These are phyloP conservation scores for Auxenochlorella pyrenoidosa DNA, from an alignment of 139 green algal genomes.

Conservation along the genomic window DNA sequence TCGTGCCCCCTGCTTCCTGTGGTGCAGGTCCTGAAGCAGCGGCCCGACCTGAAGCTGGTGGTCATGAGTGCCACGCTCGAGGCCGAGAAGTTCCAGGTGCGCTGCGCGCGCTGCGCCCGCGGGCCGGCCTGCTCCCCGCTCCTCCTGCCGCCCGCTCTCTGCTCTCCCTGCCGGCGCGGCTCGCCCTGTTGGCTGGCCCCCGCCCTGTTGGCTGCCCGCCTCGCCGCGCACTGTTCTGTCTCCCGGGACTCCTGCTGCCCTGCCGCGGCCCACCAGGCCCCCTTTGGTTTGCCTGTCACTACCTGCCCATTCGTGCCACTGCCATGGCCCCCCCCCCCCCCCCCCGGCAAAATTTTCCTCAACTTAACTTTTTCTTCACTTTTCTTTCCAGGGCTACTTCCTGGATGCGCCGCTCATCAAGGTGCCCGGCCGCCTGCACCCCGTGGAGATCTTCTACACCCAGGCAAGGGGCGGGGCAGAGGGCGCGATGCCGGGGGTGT, in stretches of 20 bases:
- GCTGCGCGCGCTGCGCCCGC: neutral
- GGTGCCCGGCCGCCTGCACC: constrained; percentile 96
- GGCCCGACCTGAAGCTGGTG: constrained; percentile 96
- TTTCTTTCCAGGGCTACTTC: constrained; percentile 81
- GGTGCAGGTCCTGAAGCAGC: constrained; percentile 82
- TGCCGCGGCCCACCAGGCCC: no score
- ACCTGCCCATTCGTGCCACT: no score
- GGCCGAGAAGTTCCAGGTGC: constrained; percentile 98
- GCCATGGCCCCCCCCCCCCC: no score
- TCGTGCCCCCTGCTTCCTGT: neutral
- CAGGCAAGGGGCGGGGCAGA: constrained; percentile 43
- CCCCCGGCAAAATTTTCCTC: no score
- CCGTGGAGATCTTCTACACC: constrained; percentile 99
- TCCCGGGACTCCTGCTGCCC: no score
- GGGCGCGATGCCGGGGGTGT: no score
- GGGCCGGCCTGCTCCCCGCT: neutral
- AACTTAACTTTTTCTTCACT: no score
- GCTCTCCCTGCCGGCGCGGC: no score
- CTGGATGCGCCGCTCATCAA: constrained; percentile 96
- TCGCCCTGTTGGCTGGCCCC: neutral
- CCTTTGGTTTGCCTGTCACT: no score
- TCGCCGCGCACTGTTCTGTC: no score
- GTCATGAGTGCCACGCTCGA: constrained; percentile 99
- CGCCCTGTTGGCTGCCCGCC: neutral
- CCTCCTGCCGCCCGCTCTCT: no score